Evolutionary conservation across 2,329 filamentous ascomycete genomes (phyloP).

Genomic region (Ploettnerulaceae sp.): DNA sequence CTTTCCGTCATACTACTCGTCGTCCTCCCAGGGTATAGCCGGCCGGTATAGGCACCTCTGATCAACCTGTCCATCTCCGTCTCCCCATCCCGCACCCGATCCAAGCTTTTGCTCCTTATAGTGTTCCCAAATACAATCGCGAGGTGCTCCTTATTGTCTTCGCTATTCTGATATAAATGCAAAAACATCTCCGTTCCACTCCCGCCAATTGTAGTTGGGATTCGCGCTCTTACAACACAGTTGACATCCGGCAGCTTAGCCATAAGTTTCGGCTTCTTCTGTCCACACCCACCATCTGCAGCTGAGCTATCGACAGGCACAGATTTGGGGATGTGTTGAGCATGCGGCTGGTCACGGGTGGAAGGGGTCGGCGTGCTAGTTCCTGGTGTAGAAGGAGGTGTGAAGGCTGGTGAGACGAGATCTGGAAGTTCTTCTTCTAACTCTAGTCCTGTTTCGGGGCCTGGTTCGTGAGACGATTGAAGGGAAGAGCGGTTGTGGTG

Average conservation of each 20-base stretch:
- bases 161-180: constrained; percentile 87
- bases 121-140: constrained; percentile 92
- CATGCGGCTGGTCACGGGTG: constrained; percentile 26
- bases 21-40: constrained; percentile 78
- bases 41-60: constrained; percentile 84
- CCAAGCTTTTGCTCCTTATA: constrained; percentile 70
- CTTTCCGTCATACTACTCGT: constrained; percentile 31
- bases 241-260: constrained; percentile 76
- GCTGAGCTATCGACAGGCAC: constrained; percentile 42
- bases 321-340: constrained; percentile 18
- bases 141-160: constrained; percentile 92
- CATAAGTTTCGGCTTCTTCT: constrained; percentile 66
- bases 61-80: constrained; percentile 91
- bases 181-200: constrained; percentile 94
- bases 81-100: constrained; percentile 68
- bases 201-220: constrained; percentile 65
- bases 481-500: background rate
- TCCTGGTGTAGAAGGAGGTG: constrained; percentile 61
- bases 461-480: constrained; percentile 6
- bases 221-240: constrained; percentile 89
- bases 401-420: constrained; percentile 82
- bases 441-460: constrained; percentile 10
- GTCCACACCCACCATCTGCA: constrained; percentile 51
- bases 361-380: constrained; percentile 50
- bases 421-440: constrained; percentile 26